Conservation (phyloP, 768 basidiomycete genomes). For the Cystofilobasidium bisporidii region DNA sequence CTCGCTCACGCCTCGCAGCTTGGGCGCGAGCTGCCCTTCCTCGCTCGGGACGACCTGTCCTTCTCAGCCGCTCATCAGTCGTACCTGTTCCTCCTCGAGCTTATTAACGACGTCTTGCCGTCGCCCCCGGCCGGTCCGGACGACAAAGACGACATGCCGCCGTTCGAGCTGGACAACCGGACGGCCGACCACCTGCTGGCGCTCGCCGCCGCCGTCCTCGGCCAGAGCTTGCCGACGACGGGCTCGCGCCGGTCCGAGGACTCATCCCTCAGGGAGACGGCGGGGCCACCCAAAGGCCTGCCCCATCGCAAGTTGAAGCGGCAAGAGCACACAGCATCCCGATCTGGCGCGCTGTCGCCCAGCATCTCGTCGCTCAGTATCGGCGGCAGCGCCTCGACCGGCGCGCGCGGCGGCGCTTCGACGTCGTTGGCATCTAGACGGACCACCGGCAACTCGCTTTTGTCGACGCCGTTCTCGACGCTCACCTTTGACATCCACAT, state of each 20-base stretch:
- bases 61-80: neutral
- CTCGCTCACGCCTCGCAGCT: neutral
- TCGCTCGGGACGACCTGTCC: neutral
- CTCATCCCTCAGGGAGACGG: neutral
- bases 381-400: neutral
- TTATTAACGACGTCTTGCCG: neutral
- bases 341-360: neutral
- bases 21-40: neutral
- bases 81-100: slow-evolving; percentile 1
- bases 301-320: neutral
- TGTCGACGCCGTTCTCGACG: neutral
- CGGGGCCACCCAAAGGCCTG: neutral
- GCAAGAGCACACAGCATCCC: neutral
- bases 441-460: neutral
- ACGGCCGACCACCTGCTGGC: neutral
- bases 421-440: neutral
- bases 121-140: neutral
- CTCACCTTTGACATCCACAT: neutral
- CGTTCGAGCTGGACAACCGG: neutral
- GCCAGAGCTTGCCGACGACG: neutral
- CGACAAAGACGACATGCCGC: neutral
- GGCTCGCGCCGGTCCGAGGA: neutral
- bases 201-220: neutral
- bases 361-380: neutral
- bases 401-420: neutral